phyloP scores from a whole-genome alignment of 352 stramenopile species.

The Phytophthora megakarya region DNA sequence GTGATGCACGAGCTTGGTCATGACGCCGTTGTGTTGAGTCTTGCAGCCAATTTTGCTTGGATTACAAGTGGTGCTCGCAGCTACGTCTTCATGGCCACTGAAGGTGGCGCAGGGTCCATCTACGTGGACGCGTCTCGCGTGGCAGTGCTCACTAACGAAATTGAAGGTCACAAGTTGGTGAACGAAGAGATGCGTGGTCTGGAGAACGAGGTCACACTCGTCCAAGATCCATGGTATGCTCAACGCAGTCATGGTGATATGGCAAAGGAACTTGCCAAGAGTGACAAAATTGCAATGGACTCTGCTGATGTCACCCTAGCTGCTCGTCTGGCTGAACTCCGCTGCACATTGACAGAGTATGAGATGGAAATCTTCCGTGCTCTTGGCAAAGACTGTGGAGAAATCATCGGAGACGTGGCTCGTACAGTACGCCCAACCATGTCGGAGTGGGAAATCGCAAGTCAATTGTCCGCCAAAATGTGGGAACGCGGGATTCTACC shows the following conservation, averaged over 20 bases:
- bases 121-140: constrained; percentile 60
- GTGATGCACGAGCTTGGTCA: constrained; percentile 49
- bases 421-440: constrained; percentile 45
- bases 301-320: constrained; percentile 33
- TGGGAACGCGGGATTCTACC: constrained; percentile 56
- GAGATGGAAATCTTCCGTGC: constrained; percentile 61
- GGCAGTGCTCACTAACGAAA: constrained; percentile 71
- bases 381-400: constrained; percentile 61
- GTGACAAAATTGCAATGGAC: constrained; percentile 46
- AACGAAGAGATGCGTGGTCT: constrained; percentile 71
- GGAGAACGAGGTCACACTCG: constrained; percentile 43
- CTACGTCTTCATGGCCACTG: constrained; percentile 73
- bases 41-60: constrained; percentile 74
- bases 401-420: constrained; percentile 63
- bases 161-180: constrained; percentile 74
- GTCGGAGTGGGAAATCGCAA: constrained; percentile 64
- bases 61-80: constrained; percentile 61
- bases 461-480: constrained; percentile 43
- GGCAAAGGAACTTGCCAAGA: constrained; percentile 44
- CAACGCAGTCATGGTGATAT: constrained; percentile 36
- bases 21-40: constrained; percentile 58
- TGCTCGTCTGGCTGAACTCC: constrained; percentile 39
- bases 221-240: constrained; percentile 63
- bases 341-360: constrained; percentile 53
- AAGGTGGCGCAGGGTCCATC: constrained; percentile 64